phyloP scores from a whole-genome alignment of 2,329 filamentous ascomycete genomes.

The Exophiala sp. region DNA sequence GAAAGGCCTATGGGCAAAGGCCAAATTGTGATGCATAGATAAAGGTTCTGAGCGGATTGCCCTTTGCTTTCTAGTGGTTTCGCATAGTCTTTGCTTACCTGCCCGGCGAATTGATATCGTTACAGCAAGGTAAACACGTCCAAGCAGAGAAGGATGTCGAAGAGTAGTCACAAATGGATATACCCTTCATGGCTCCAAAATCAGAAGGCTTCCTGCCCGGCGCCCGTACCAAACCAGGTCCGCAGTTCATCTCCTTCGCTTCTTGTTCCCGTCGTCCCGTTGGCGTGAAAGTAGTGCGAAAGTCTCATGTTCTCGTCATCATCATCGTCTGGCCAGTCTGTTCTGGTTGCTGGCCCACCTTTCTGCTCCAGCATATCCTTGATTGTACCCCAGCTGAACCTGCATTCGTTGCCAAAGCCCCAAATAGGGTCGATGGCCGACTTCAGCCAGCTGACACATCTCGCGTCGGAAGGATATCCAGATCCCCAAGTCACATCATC shows the following conservation, averaged over 20 bases:
- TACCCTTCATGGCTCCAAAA: background rate
- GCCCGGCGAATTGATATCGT: background rate
- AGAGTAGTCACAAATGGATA: background rate
- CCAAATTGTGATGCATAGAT: slow-evolving; percentile 43
- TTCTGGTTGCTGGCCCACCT: slow-evolving; percentile 54
- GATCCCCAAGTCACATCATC: slow-evolving; percentile 66
- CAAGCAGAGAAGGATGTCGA: too few species aligned
- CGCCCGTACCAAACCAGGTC: slow-evolving; percentile 65
- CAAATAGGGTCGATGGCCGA: slow-evolving; percentile 86
- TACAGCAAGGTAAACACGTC: background rate
- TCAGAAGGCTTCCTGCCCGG: slow-evolving; percentile 27
- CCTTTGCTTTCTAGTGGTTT: background rate
- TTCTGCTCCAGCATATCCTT: slow-evolving; percentile 83
- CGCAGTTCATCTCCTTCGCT: slow-evolving; percentile 64
- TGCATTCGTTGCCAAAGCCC: slow-evolving; percentile 87
- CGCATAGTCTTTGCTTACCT: background rate
- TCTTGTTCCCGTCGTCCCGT: slow-evolving; percentile 37
- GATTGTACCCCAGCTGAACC: slow-evolving; percentile 92
- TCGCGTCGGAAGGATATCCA: slow-evolving; percentile 83
- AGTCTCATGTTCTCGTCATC: slow-evolving; percentile 62
- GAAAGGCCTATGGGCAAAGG: slow-evolving; percentile 44
- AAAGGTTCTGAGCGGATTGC: background rate
- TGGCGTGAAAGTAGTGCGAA: slow-evolving; percentile 62
- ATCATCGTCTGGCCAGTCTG: slow-evolving; percentile 77
- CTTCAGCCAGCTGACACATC: slow-evolving; percentile 75